Conservation (phyloP, 352 stramenopile species). For the Phytophthora tubulina region DNA sequence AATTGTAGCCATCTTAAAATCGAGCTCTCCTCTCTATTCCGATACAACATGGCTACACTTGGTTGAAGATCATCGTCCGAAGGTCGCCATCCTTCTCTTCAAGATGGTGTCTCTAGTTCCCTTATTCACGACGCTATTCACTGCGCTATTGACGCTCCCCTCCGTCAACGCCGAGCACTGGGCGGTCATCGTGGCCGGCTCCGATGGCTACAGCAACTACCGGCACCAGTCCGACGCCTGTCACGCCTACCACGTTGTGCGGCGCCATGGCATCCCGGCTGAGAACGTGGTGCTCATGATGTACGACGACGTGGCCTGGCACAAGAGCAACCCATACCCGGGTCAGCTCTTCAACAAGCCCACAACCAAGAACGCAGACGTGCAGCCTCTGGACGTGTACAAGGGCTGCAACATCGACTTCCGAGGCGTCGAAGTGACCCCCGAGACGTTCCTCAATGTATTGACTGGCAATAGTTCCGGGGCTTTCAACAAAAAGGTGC, state of each 20-base stretch:
- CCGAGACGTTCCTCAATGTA: constrained; percentile 90
- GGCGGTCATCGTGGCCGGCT: constrained; percentile 92
- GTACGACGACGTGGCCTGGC: constrained; percentile 91
- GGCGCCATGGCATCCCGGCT: constrained; percentile 83
- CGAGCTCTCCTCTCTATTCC: constrained; percentile 18
- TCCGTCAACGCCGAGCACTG: constrained; percentile 72
- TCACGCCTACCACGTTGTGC: constrained; percentile 93
- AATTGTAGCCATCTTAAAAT: too few relatives aligned
- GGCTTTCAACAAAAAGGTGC: constrained; percentile 77
- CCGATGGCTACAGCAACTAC: constrained; percentile 92
- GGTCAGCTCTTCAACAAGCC: constrained; percentile 92
- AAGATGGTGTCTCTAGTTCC: constrained; percentile 14
- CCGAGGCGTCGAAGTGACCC: constrained; percentile 79
- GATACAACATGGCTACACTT: constrained; percentile 29
- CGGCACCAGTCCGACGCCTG: constrained; percentile 91
- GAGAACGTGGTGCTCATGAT: constrained; percentile 95
- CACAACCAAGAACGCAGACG: constrained; percentile 43
- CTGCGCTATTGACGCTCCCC: constrained; percentile 22
- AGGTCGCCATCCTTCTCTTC: neutral
- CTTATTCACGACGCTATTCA: constrained; percentile 15
- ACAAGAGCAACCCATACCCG: constrained; percentile 86
- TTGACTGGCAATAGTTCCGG: constrained; percentile 78
- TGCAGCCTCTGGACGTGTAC: constrained; percentile 86
- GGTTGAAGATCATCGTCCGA: constrained; percentile 22
- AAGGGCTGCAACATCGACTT: constrained; percentile 85